phyloP scores from a whole-genome alignment of 2,329 filamentous ascomycete species.

The Aspergillus pseudoterreus region DNA sequence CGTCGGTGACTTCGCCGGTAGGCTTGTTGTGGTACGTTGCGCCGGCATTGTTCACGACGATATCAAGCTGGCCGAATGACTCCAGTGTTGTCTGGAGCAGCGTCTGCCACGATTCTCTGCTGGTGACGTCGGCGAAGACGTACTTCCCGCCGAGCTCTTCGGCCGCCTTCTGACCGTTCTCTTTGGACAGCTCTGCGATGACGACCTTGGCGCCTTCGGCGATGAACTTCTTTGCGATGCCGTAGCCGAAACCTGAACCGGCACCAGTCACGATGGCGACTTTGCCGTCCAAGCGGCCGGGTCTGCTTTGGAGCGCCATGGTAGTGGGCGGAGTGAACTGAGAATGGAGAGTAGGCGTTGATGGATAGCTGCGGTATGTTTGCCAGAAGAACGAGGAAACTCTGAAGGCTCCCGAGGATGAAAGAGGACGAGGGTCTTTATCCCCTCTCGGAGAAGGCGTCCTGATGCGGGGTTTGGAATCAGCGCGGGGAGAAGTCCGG shows the following conservation, averaged over 20 bases:
- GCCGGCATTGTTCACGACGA: slow-evolving; percentile 46
- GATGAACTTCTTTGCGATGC: slow-evolving; percentile 33
- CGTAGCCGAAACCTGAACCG: slow-evolving; percentile 37
- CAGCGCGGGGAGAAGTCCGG: no score
- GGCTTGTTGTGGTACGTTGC: slow-evolving; percentile 34
- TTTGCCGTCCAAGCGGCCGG: slow-evolving; percentile 34
- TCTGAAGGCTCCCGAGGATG: background rate
- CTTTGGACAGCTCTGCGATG: slow-evolving; percentile 32
- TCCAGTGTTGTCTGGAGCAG: slow-evolving; percentile 21
- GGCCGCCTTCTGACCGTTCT: slow-evolving; percentile 22
- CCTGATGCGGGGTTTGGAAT: background rate
- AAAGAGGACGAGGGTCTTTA: background rate
- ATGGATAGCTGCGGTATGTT: no score
- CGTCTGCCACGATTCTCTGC: slow-evolving; percentile 23
- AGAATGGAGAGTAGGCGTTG: no score
- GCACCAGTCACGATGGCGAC: slow-evolving; percentile 40
- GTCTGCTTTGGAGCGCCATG: background rate
- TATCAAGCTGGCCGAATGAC: slow-evolving; percentile 31
- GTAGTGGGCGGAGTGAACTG: background rate
- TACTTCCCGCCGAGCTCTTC: slow-evolving; percentile 19
- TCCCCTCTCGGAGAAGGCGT: background rate
- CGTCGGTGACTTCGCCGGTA: slow-evolving; percentile 35
- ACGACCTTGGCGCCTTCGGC: slow-evolving; percentile 36
- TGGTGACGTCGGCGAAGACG: slow-evolving; percentile 23
- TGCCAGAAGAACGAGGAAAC: no score